Conservation (phyloP, 768 basidiomycete species). For the Russula brevipes region DNA sequence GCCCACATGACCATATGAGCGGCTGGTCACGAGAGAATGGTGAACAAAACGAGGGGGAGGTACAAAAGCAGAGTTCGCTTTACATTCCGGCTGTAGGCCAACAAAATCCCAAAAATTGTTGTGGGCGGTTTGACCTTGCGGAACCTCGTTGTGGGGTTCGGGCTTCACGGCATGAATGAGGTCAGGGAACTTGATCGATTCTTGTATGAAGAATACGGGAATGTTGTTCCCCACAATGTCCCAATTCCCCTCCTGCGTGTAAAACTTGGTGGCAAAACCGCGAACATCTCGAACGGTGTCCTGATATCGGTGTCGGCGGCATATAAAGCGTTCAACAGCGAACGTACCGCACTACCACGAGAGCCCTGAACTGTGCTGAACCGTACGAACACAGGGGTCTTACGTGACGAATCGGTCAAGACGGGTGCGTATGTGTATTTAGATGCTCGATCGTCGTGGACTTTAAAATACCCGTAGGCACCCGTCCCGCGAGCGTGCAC, state of each 20-base stretch:
- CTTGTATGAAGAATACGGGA: constrained; percentile 79
- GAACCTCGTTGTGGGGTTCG: constrained; percentile 79
- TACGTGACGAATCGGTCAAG: constrained; percentile 64
- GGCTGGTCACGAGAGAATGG: constrained; percentile 32
- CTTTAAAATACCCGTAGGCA: constrained; percentile 81
- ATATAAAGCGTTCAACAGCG: background rate
- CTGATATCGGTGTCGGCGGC: constrained; percentile 29
- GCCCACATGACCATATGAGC: constrained; percentile 79
- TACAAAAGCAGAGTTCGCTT: constrained; percentile 5
- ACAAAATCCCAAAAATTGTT: constrained; percentile 90
- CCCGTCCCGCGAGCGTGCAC: constrained; percentile 60
- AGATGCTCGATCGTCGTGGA: constrained; percentile 58
- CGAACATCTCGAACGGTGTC: constrained; percentile 80
- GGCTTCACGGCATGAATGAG: constrained; percentile 81
- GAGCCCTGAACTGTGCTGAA: constrained; percentile 85
- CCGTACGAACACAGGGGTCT: constrained; percentile 74
- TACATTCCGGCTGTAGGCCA: constrained; percentile 62
- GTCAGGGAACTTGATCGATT: constrained; percentile 82
- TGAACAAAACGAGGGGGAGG: constrained; percentile 11
- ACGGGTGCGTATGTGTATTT: constrained; percentile 68
- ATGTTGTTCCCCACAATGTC: constrained; percentile 84
- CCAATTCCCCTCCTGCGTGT: constrained; percentile 82
- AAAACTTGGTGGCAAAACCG: constrained; percentile 81
- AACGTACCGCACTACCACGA: constrained; percentile 70
- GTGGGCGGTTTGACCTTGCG: constrained; percentile 62